Base-by-base conservation (phyloP, 305 asterid genomes). In the Galium porrigens region DNA sequence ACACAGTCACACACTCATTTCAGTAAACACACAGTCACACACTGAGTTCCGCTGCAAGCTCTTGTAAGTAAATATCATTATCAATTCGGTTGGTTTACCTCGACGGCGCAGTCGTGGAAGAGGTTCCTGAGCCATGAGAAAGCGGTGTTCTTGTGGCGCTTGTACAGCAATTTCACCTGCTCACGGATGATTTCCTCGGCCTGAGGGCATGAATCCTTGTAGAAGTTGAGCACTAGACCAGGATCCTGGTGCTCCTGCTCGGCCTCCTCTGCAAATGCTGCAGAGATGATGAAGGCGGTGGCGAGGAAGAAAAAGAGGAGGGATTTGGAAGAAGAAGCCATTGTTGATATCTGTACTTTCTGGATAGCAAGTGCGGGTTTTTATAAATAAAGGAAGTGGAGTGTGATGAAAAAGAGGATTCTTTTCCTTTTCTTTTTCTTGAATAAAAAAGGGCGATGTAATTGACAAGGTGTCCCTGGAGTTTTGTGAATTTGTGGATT, bases 121-220 rank as follows among this genome's bases (percentile, higher is more conserved):
- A 91, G 85, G 86, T 89, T 91, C 64, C 98, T 83, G 59, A 91
- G 95, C 96, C 98, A 92, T 25, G 95, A 92, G 74, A 88, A 91
- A 0, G 98, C 98, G 55, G 98, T 91, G 87, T 91, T 91, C 84
- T 91, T 91, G 90, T 91, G 98, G 78, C 96, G 95, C 76, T 91
- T 91, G 86, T 91, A 91, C 4, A 91, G 95, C 25, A 91, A 94
- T 68, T 78, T 82, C 59, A 91, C 98, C 74, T 91, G 98, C 54
- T 88, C 96, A 17, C 65, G 84, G 83, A 91, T 88, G 76, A 91
- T 77, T 1, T 91, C 96, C 68, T 91, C 98, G 51, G 98, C 98
- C 72, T 88, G 98, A 58, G 98, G 98, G 53, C 98, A 91, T 11
- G 89, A 69, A 76, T 91, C 98, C 72, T 73, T 84, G 95, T 91